Evolutionary conservation across 225 moss, liverwort and hornwort species (phyloP), one percentile per base, ranked within the genome.

Genomic region (Polytrichum commune): DNA sequence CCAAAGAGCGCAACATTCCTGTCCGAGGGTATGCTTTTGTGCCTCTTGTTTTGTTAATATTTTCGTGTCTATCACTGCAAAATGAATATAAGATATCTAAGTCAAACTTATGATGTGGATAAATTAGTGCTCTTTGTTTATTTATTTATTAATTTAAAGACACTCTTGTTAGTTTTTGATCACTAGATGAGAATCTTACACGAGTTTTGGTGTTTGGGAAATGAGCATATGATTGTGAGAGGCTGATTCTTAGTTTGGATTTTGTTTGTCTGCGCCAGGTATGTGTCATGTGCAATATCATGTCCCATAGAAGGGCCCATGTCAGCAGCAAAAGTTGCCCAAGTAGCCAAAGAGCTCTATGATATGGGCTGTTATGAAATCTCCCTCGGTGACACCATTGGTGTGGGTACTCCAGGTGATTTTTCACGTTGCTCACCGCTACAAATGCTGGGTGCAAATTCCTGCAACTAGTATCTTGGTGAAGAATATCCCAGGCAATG

Each of bases 291-390:
- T 73, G 97, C 81, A 16, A 80, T 97, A 1, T 92, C 90, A n/a
- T 97, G 97, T 71, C 97, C 97, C 55, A 90, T 94, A 35, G 94
- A 97, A 79, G 97, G 97, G 25, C 76, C 81, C 2, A 86, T 97
- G 67, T 76, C 80, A 9, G 89, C 90, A 72, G 80, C 75, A 3
- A 88, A 89, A 82, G 97, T 97, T 70, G 94, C 94, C 18, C 46
- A 81, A 28, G 97, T 97, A 18, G 93, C 97, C 8, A 78, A 85
- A 75, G 92, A 91, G 72, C 86, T 97, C 13, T 85, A 86, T 66
- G 85, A 82, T 35, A 97, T 97, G 93, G 97, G 97, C 60, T 94
- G 94, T 81, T 91, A 97, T 58, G 97, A 97, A 70, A 92, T 97
- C 61, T 97, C 97, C 65, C 84, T 97, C 1, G 97, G 97, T 19